Percentiles rank a stretch among this genome's conserved stretches.
These are phyloP conservation scores for Suhomyces tanzawaensis DNA, from an alignment of 805 yeast species.

Conservation along the genomic window DNA sequence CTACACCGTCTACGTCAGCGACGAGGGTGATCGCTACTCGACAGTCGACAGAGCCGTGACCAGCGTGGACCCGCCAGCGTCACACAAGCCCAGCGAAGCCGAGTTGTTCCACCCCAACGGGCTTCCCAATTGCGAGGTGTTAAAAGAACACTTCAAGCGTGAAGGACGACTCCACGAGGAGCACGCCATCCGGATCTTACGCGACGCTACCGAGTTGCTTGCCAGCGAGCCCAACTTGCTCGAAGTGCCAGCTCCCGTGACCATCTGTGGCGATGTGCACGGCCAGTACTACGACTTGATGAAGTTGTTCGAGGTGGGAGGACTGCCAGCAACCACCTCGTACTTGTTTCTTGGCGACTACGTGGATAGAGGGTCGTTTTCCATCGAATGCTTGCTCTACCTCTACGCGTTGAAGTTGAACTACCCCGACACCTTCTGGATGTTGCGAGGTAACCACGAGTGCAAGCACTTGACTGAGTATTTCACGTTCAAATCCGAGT, in stretches of 20 bases:
- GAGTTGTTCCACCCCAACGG: conserved; percentile 64
- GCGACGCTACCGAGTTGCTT: conserved; percentile 61
- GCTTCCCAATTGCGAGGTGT: conserved; percentile 67
- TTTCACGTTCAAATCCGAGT: conserved; percentile 89
- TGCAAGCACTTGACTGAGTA: conserved; percentile 90
- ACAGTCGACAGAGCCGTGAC: conserved; percentile 59
- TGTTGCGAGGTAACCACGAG: conserved; percentile 94
- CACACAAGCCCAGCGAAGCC: conserved; percentile 60
- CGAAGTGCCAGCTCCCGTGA: conserved; percentile 85
- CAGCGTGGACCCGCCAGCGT: conserved; percentile 65
- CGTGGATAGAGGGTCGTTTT: conserved; percentile 91
- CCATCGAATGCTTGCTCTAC: conserved; percentile 76
- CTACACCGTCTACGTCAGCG: conserved; percentile 47
- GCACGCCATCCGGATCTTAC: conserved; percentile 68
- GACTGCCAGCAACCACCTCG: conserved; percentile 73
- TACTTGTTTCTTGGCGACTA: conserved; percentile 90
- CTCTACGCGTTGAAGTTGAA: conserved; percentile 76
- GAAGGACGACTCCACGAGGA: conserved; percentile 78
- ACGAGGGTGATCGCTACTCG: conserved; percentile 53
- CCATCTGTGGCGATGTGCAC: conserved; percentile 96
- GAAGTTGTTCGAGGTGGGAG: conserved; percentile 91
- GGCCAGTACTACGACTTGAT: conserved; percentile 91
- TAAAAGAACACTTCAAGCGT: conserved; percentile 67
- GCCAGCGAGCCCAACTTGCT: conserved; percentile 75
- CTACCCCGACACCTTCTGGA: conserved; percentile 69